Percentiles rank a stretch among this genome's conserved stretches.
phyloP scores from a whole-genome alignment of 2,329 filamentous ascomycete genomes.

The Lachnellula arida region DNA sequence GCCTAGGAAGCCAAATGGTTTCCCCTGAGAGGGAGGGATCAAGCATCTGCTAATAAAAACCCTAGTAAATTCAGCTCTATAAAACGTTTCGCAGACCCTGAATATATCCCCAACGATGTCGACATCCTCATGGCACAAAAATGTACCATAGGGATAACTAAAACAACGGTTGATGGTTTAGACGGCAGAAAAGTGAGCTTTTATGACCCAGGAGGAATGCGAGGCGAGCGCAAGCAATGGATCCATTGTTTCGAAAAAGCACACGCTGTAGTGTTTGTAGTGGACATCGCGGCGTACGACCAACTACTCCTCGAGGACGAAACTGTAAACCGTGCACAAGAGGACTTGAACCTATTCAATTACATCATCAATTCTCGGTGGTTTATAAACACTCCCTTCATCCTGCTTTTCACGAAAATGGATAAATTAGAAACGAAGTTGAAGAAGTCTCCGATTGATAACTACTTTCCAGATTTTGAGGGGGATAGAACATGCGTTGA shows the following conservation, averaged over 20 bases:
- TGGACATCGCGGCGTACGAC: conserved; percentile 96
- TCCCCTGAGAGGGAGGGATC: not conserved
- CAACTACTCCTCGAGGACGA: conserved; percentile 27
- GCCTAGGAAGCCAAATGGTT: conserved; percentile 39
- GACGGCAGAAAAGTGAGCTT: no score
- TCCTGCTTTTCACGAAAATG: conserved; percentile 72
- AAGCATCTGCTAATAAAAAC: not conserved
- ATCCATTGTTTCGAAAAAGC: conserved; percentile 99
- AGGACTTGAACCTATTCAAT: conserved; percentile 51
- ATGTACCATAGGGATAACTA: no score
- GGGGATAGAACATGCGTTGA: conserved; percentile 33
- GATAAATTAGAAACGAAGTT: conserved; percentile 73
- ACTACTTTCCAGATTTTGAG: conserved; percentile 71
- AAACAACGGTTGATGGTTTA: no score
- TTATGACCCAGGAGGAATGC: conserved; percentile 95
- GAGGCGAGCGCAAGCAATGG: conserved; percentile 98
- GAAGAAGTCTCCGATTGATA: conserved; percentile 68
- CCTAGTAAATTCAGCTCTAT: conserved; percentile 92
- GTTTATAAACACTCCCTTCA: conserved; percentile 70
- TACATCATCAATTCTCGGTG: conserved; percentile 69
- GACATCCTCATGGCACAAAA: conserved; percentile 88
- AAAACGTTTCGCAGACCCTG: conserved; percentile 80
- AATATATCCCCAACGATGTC: conserved; percentile 93
- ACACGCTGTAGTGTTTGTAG: conserved; percentile 91
- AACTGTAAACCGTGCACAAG: not conserved